phyloP scores from a whole-genome alignment of 129 eudicot genomes.

The Calendula officinalis region DNA sequence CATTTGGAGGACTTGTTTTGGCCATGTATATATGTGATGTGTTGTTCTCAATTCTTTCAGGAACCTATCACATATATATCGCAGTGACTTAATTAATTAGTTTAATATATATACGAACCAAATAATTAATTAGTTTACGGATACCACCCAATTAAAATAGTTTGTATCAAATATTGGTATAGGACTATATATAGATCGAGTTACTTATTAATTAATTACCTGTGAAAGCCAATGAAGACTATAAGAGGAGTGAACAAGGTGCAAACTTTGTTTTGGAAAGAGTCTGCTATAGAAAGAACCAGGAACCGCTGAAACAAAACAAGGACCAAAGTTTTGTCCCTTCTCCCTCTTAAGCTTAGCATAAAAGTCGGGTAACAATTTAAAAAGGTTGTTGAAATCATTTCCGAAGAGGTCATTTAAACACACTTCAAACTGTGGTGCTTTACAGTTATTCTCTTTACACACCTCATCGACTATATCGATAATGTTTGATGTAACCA shows the following conservation, averaged over 20 bases:
- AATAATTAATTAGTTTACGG: too few species aligned
- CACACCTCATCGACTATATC: not conserved
- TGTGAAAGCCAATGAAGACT: not conserved
- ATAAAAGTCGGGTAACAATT: conserved; percentile 2
- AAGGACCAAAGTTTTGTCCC: conserved; percentile 4
- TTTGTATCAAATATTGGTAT: too few species aligned
- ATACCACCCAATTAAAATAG: too few species aligned
- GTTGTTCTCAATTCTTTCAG: too few species aligned
- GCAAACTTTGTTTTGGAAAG: not conserved
- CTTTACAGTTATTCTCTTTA: not conserved
- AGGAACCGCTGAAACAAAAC: not conserved
- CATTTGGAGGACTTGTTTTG: too few species aligned
- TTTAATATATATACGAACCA: too few species aligned
- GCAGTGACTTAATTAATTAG: too few species aligned
- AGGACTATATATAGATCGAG: too few species aligned
- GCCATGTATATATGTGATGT: too few species aligned
- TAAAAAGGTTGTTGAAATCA: not conserved
- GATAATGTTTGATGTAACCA: conserved; percentile 12
- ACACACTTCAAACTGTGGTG: conserved; percentile 22
- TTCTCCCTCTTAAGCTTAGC: not conserved
- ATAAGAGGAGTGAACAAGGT: too few species aligned
- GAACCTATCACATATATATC: too few species aligned
- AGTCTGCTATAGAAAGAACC: not conserved
- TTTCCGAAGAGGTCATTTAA: conserved; percentile 18
- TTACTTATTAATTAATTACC: too few species aligned